Percentiles rank a stretch among this genome's conserved stretches.
phyloP scores from a whole-genome alignment of 2,329 filamentous ascomycete genomes.

The Stylonectria norvegica region DNA sequence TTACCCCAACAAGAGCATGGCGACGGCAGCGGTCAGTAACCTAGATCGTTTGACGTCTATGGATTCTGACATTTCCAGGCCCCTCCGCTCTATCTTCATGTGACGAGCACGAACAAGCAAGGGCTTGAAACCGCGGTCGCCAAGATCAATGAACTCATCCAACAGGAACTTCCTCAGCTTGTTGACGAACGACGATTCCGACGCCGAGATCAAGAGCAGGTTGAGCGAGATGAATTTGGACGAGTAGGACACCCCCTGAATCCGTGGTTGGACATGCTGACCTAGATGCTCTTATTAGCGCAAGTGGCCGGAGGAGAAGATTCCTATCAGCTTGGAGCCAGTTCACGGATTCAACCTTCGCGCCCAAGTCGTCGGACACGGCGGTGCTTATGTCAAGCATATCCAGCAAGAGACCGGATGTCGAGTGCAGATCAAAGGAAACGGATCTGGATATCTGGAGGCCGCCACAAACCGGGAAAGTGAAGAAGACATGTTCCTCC shows the following conservation, averaged over 20 bases:
- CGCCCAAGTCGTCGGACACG: slow-evolving; percentile 91
- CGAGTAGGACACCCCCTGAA: slow-evolving; percentile 56
- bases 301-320: slow-evolving; percentile 98
- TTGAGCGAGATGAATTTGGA: slow-evolving; percentile 88
- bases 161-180: slow-evolving; percentile 90
- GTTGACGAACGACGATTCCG: slow-evolving; percentile 93
- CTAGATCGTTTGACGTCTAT: not conserved
- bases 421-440: slow-evolving; percentile 96
- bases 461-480: slow-evolving; percentile 83
- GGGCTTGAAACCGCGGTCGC: slow-evolving; percentile 85
- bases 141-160: slow-evolving; percentile 92
- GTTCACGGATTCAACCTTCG: slow-evolving; percentile 93
- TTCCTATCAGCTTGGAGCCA: slow-evolving; percentile 85
- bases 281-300: slow-evolving; percentile 55
- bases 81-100: slow-evolving; percentile 89
- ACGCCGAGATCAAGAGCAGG: slow-evolving; percentile 72
- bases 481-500: slow-evolving; percentile 94
- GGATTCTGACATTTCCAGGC: slow-evolving; percentile 52
- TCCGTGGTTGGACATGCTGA: slow-evolving; percentile 2
- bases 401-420: slow-evolving; percentile 95
- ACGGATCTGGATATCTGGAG: slow-evolving; percentile 91
- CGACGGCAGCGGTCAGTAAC: slow-evolving; percentile 76
- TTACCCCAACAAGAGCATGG: slow-evolving; percentile 96
- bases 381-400: slow-evolving; percentile 94
- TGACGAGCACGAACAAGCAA: slow-evolving; percentile 87